A percentile compares a stretch with the other conserved stretches of the same genome.
Conservation (phyloP, 805 yeast species). For the Phaffomyces opuntiae region DNA sequence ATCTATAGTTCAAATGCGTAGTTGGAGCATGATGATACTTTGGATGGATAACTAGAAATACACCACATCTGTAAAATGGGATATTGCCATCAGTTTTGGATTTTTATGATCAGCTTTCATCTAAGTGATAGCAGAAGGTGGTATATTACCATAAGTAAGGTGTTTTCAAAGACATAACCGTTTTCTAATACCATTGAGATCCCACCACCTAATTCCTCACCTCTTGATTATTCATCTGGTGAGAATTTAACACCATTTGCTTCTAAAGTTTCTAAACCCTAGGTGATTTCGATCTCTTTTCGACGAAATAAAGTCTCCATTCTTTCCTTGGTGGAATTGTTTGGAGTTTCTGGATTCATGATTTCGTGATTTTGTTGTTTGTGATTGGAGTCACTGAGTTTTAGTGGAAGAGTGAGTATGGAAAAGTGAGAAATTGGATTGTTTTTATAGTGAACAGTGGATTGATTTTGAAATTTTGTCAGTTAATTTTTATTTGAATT, state of each 20-base stretch:
- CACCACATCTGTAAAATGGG: slow-evolving; percentile 88
- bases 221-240: slow-evolving; percentile 81
- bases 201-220: slow-evolving; percentile 83
- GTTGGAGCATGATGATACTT: slow-evolving; percentile 95
- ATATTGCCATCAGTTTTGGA: slow-evolving; percentile 41
- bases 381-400: too few relatives aligned
- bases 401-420: too few relatives aligned
- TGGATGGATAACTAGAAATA: slow-evolving; percentile 91
- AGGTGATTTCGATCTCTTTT: slow-evolving; percentile 74
- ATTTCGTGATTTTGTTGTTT: slow-evolving; percentile 1
- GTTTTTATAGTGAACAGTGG: too few relatives aligned
- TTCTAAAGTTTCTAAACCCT: slow-evolving; percentile 57
- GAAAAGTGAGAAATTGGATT: too few relatives aligned
- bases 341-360: slow-evolving; percentile 8
- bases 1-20: slow-evolving; percentile 88
- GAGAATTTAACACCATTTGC: slow-evolving; percentile 48
- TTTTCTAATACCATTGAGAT: slow-evolving; percentile 82
- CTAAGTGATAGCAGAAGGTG: slow-evolving; percentile 76
- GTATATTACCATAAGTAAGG: slow-evolving; percentile 78
- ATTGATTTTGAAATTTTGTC: not conserved
- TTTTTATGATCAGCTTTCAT: slow-evolving; percentile 88
- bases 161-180: slow-evolving; percentile 85
- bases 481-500: not conserved
- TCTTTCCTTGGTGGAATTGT: slow-evolving; percentile 54
- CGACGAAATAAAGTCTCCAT: slow-evolving; percentile 80